Base-by-base conservation (phyloP, 805 yeast species). In the Henningerozyma blattae region DNA sequence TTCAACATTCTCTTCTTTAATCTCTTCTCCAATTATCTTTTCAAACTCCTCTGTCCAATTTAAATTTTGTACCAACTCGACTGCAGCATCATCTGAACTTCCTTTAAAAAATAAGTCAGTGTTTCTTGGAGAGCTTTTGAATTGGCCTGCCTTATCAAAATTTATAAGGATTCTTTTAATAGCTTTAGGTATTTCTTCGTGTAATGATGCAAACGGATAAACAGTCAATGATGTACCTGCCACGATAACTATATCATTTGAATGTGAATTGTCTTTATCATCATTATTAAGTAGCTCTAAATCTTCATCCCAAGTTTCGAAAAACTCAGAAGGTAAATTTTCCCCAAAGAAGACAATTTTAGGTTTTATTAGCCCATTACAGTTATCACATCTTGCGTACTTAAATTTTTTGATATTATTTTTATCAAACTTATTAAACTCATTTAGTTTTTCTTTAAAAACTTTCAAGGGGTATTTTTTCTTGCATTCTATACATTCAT, bases 311-410 rank as follows among this genome's bases (percentile, higher is more conserved):
- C 91, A 77, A 10, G 56, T 46, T 2, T 72, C 70, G 54, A 81
- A 87, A 47, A 86, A 83, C 35, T 62, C 59, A 1, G 45, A 47
- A 0, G 97, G 97, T 18, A 89, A 63, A 2, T 77, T 70, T 54
- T 89, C 98, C 3, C 97, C 97, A 59, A 86, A 91, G 48, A 89
- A 89, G 1, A 86, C 95, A 44, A 89, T 91, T 48, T 83, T 89
- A 0, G 97, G 98, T 50, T 89, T 89, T 18, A 91, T 83, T 20
- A 74, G 67, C 0, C 95, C 94, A 4, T 61, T 33, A 48, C 97
- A 89, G 14, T 61, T 48, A 13, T 48, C 42, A 58, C 96, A 89
- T 8, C 50, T 54, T 3, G 72, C 68, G 29, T 43, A 49, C 8
- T 44, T 37, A 22, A 40, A 40, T 15, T 42, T 35, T 22, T 8